Conservation (phyloP, 345 rosid species). For the Pistacia integerrima region DNA sequence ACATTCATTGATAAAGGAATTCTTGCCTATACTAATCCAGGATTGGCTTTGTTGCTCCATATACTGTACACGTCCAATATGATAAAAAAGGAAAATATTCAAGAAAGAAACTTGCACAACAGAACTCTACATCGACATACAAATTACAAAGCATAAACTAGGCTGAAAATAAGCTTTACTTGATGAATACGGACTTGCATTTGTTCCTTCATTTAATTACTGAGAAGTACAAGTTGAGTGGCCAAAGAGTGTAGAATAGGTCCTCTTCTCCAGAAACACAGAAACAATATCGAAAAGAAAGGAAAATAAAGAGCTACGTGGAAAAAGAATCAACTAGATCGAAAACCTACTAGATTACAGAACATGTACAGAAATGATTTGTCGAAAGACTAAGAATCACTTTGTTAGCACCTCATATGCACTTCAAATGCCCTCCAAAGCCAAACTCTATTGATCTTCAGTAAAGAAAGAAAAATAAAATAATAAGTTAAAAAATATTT, state of each 20-base stretch:
- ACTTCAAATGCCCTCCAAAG: background rate
- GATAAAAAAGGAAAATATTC: background rate
- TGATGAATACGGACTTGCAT: background rate
- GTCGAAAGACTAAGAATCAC: background rate
- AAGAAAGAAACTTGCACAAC: background rate
- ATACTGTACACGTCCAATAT: too few relatives aligned
- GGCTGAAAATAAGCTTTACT: background rate
- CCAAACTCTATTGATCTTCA: background rate
- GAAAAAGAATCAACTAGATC: constrained; percentile 1
- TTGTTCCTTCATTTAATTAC: background rate
- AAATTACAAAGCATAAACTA: background rate
- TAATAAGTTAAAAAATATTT: background rate
- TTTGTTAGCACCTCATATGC: background rate
- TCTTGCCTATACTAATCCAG: background rate
- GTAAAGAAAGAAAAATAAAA: background rate
- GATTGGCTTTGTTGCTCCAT: background rate
- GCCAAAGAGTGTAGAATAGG: background rate
- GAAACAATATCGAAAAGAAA: background rate
- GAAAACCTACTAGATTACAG: background rate
- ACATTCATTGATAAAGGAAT: constrained; percentile 1
- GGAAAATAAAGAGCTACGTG: background rate
- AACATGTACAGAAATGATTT: background rate
- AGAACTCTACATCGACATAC: background rate
- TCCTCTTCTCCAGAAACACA: background rate
- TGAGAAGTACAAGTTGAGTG: background rate